phyloP scores from a whole-genome alignment of 148 eudicot genomes.

The Diospyros kaki region DNA sequence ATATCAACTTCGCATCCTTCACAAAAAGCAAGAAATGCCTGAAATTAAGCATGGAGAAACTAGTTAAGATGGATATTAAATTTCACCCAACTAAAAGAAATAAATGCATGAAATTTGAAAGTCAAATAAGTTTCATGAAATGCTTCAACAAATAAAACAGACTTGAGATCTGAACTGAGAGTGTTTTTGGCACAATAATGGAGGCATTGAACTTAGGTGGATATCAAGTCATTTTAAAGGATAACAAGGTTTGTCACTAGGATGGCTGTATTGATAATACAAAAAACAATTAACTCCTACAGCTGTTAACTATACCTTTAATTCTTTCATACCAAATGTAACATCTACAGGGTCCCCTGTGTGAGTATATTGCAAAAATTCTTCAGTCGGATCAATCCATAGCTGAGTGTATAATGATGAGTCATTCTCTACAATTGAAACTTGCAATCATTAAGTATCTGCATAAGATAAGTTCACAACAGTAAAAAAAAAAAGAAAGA shows the following conservation, averaged over 20 bases:
- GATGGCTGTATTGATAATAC: constrained; percentile 1
- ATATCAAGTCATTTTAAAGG: background rate
- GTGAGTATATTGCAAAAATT: constrained; percentile 83
- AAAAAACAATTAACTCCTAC: background rate
- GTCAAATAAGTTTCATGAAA: background rate
- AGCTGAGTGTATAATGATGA: constrained; percentile 87
- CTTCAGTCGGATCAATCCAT: constrained; percentile 98
- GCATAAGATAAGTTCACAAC: constrained; percentile 2
- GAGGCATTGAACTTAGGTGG: background rate
- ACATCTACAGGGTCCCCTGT: constrained; percentile 88
- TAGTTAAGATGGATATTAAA: background rate
- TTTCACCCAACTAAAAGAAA: constrained; percentile 2
- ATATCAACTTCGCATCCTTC: constrained; percentile 96
- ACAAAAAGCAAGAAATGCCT: constrained; percentile 93
- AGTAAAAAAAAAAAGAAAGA: constrained; percentile 5
- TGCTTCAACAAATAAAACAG: constrained; percentile 1
- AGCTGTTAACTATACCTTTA: constrained; percentile 47
- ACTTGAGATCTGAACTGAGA: too few relatives aligned
- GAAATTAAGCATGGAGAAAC: constrained; percentile 23
- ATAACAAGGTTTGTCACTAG: background rate
- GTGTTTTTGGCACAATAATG: background rate
- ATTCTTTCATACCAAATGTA: constrained; percentile 87
- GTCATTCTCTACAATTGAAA: constrained; percentile 65
- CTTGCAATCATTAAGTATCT: constrained; percentile 1
- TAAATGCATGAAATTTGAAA: background rate